These are phyloP conservation scores for Pythium grandisporangium DNA, from an alignment of 352 stramenopile genomes.

Conservation along the genomic window DNA sequence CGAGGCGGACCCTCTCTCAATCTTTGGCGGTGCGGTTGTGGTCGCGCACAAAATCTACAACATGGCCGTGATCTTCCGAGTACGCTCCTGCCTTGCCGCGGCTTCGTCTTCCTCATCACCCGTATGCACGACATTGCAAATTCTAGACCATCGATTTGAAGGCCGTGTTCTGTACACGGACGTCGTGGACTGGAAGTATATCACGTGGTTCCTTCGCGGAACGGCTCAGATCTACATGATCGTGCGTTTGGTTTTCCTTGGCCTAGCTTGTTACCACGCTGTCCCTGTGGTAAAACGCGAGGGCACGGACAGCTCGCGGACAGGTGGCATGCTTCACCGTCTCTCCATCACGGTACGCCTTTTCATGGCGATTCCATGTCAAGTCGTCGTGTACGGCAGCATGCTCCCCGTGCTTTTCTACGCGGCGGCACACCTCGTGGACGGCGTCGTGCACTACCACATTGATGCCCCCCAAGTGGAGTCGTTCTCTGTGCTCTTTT, in stretches of 20 bases:
- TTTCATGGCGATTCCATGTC: slow-evolving; percentile 14
- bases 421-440: slow-evolving; percentile 12
- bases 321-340: too few species aligned
- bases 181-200: slow-evolving; percentile 16
- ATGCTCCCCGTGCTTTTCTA: slow-evolving; percentile 15
- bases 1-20: slow-evolving; percentile 15
- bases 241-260: slow-evolving; percentile 9
- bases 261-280: slow-evolving; percentile 10
- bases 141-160: slow-evolving; percentile 14
- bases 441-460: slow-evolving; percentile 16
- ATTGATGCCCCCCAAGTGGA: slow-evolving; percentile 6
- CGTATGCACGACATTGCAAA: slow-evolving; percentile 2
- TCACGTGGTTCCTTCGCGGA: slow-evolving; percentile 13
- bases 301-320: too few species aligned
- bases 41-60: slow-evolving; percentile 17
- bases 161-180: slow-evolving; percentile 15
- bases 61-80: slow-evolving; percentile 11
- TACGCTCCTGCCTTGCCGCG: slow-evolving; percentile 1
- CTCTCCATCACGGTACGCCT: slow-evolving; percentile 11
- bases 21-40: slow-evolving; percentile 14
- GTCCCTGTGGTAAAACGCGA: slow-evolving; percentile 7
- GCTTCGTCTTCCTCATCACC: too few species aligned
- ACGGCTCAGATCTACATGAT: slow-evolving; percentile 11
- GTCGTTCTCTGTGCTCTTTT: slow-evolving; percentile 7
- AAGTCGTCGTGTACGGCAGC: slow-evolving; percentile 16